Evolutionary conservation across 2,329 filamentous ascomycete genomes (phyloP).

Genomic region (Colletotrichum gigasporum): DNA sequence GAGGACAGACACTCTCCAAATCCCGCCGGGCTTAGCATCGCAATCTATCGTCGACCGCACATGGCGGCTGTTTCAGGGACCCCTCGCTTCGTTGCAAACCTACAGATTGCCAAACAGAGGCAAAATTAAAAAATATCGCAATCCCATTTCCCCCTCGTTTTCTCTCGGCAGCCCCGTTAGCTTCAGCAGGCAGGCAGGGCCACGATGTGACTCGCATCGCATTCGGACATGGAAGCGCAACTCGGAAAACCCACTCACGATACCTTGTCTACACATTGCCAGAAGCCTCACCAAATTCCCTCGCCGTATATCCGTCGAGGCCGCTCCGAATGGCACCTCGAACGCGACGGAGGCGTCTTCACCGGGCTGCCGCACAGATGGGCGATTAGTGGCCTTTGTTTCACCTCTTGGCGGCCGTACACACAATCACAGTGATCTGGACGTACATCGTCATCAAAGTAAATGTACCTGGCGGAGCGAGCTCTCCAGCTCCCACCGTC

Average conservation of each 20-base stretch:
- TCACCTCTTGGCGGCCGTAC: neutral
- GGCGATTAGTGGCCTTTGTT: neutral
- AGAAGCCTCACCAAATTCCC: conserved; percentile 10
- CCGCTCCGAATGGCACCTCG: neutral
- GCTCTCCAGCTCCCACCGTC: neutral
- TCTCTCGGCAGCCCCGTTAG: neutral
- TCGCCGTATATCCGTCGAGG: neutral
- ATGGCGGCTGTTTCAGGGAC: conserved; percentile 26
- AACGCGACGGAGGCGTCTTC: neutral
- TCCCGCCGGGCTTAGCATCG: neutral
- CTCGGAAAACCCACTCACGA: neutral
- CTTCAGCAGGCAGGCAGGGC: no score
- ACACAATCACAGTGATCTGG: neutral
- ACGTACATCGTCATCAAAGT: neutral
- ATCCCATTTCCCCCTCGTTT: neutral
- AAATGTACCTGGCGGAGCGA: neutral
- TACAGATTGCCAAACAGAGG: conserved; percentile 8
- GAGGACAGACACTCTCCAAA: no score
- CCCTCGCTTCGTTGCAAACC: conserved; percentile 20
- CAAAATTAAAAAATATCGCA: neutral
- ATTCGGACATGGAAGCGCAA: neutral
- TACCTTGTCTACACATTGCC: neutral
- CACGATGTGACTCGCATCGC: conserved; percentile 16
- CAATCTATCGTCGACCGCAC: conserved; percentile 5
- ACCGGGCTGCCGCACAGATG: neutral